Evolutionary conservation across 495 filamentous ascomycete genomes (phyloP), one percentile per base, ranked within the genome.

Genomic region (Tuber umbilicatum): DNA sequence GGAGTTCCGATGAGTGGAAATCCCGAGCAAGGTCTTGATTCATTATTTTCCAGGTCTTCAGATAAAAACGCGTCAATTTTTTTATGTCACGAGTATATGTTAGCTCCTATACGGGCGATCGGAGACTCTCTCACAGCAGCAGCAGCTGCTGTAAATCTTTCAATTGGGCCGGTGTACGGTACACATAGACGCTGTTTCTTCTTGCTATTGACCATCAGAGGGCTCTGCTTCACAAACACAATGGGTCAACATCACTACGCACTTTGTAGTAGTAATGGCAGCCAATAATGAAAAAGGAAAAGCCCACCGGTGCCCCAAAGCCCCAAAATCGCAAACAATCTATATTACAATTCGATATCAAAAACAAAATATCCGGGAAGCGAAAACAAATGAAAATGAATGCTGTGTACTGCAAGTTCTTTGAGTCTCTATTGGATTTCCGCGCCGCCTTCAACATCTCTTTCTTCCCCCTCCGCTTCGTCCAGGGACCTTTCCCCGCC

Each of bases 401-500:
- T 50, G 21, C 45, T 55, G 9, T 31, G 2, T 27, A 50, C 45
- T 23, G 21, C 0, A 60, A 60, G n/a, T n/a, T 27, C 50, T 60
- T 16, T 31, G n/a, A 31, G 50, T 31, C 50, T 60, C 50, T 60
- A 31, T 60, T 60, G 23, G n/a, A 14, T 39, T 50, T 69, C 78
- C 43, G 14, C 19, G 41, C 27, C 55, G 10, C 16, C 79, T 23
- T 83, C 83, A n/a, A 86, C 85, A 12, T 88, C 87, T 3, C 86
- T 85, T n/a, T 87, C 86, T 0, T 86, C 87, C 23, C 86, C 88
- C 40, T 84, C 81, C n/a, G 82, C 83, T 21, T 79, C 84, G n/a
- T 84, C 84, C 40, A 86, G 87, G 70, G 82, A 84, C 9, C 85
- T 87, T 73, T 88, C 86, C 0, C 91, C 86, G 21, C 87, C 89